These are phyloP conservation scores for Escovopsis sp. DNA, from an alignment of 2,329 filamentous ascomycete genomes.

Conservation along the genomic window DNA sequence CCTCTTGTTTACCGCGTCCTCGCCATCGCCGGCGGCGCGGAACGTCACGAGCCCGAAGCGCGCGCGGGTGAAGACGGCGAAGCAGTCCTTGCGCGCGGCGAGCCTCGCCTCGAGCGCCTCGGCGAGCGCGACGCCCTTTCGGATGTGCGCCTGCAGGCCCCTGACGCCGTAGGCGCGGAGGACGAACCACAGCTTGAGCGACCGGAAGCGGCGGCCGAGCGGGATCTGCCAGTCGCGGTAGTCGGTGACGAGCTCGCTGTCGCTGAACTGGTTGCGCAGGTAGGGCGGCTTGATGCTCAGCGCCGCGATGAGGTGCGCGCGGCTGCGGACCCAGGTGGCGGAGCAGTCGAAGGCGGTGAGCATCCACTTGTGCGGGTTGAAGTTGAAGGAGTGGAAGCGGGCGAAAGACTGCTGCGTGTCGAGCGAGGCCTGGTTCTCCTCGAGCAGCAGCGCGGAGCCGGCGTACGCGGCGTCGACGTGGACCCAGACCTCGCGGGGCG, in stretches of 20 bases:
- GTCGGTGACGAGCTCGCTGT: conserved; percentile 75
- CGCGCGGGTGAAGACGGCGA: conserved; percentile 60
- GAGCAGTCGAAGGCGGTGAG: conserved; percentile 84
- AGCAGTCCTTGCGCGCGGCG: conserved; percentile 48
- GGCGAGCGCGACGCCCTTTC: conserved; percentile 53
- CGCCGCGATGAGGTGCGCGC: conserved; percentile 63
- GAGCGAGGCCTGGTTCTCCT: conserved; percentile 71
- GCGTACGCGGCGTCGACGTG: conserved; percentile 92
- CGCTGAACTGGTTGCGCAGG: conserved; percentile 66
- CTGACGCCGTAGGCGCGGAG: conserved; percentile 66
- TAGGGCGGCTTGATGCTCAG: conserved; percentile 70
- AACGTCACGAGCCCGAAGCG: conserved; percentile 70
- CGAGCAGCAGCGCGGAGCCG: conserved; percentile 67
- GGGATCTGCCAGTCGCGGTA: conserved; percentile 97
- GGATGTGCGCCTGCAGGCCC: conserved; percentile 61
- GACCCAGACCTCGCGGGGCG: conserved; percentile 56
- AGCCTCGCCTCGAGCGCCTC: conserved; percentile 53
- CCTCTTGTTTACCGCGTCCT: conserved; percentile 45
- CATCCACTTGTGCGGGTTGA: conserved; percentile 97
- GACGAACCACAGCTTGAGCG: conserved; percentile 92
- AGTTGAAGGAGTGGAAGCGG: conserved; percentile 74
- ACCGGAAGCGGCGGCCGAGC: conserved; percentile 73
- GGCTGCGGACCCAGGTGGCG: conserved; percentile 63
- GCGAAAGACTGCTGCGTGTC: conserved; percentile 43
- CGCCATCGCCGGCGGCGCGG: conserved; percentile 31